phyloP scores from a whole-genome alignment of 768 basidiomycete species.

The Podaxis sp. region DNA sequence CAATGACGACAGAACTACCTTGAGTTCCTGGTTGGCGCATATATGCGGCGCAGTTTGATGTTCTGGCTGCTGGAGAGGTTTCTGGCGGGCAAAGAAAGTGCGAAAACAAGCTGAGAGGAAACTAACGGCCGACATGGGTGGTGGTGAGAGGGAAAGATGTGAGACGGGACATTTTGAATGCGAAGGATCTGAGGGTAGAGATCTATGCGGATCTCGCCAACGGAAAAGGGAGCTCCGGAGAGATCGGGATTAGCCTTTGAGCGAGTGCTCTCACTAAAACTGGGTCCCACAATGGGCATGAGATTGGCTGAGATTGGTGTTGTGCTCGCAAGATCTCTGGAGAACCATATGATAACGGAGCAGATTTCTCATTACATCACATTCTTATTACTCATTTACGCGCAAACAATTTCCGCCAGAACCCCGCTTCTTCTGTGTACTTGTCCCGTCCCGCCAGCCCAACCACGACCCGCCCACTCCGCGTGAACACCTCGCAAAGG shows the following conservation, averaged over 20 bases:
- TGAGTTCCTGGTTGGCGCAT: background rate
- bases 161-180: slow-evolving; percentile 20
- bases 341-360: background rate
- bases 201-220: slow-evolving; percentile 8
- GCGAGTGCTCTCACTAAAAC: slow-evolving; percentile 3
- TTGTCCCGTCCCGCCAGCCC: slow-evolving; percentile 42
- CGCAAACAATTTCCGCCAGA: slow-evolving; percentile 39
- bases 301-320: background rate
- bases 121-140: slow-evolving; percentile 22
- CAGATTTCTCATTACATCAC: slow-evolving; percentile 5
- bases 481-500: slow-evolving; percentile 37
- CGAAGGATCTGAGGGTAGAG: slow-evolving; percentile 14
- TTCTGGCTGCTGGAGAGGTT: slow-evolving; percentile 12
- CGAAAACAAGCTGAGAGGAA: slow-evolving; percentile 35
- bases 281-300: background rate
- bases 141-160: slow-evolving; percentile 12
- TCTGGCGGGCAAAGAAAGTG: slow-evolving; percentile 24
- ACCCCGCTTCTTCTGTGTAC: slow-evolving; percentile 28
- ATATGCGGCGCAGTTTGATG: background rate
- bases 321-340: slow-evolving; percentile 4
- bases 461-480: slow-evolving; percentile 38
- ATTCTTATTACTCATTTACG: background rate
- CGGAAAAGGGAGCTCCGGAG: slow-evolving; percentile 16
- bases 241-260: slow-evolving; percentile 18
- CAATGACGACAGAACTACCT: slow-evolving; percentile 6